A percentile compares a stretch with the other conserved stretches of the same genome.
These are phyloP conservation scores for Pichia sp. DNA, from an alignment of 1,139 yeast genomes.

Conservation along the genomic window DNA sequence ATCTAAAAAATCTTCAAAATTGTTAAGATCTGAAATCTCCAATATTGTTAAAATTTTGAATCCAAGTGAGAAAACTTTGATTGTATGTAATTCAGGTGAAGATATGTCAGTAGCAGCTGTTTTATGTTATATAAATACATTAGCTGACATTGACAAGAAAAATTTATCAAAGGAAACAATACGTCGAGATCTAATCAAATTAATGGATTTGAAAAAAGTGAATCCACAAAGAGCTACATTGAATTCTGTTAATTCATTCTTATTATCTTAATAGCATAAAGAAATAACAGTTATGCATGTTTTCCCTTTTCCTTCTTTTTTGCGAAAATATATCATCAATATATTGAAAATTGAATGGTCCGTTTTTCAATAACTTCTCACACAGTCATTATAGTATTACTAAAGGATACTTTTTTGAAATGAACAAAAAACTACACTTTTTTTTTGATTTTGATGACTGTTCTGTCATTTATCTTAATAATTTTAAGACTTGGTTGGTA, in stretches of 20 bases:
- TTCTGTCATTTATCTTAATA: no score
- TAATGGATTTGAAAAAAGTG: constrained; percentile 43
- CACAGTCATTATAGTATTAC: no score
- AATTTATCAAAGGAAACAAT: constrained; percentile 42
- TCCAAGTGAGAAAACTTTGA: constrained; percentile 27
- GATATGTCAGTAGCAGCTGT: constrained; percentile 63
- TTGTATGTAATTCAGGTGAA: constrained; percentile 58
- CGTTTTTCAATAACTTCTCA: no score
- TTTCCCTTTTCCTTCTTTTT: no score
- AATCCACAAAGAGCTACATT: constrained; percentile 77
- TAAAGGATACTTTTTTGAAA: no score
- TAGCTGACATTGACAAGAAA: not conserved
- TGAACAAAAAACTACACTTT: no score
- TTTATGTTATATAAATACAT: constrained; percentile 36
- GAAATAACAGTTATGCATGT: no score
- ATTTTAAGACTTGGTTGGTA: no score
- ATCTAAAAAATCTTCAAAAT: constrained; percentile 60
- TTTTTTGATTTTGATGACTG: no score
- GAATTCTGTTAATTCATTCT: constrained; percentile 34
- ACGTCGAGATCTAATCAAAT: constrained; percentile 47
- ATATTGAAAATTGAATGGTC: no score
- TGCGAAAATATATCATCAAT: not conserved
- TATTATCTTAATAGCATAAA: constrained; percentile 17
- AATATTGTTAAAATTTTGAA: constrained; percentile 20
- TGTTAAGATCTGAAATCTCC: constrained; percentile 28